Evolutionary conservation across 768 basidiomycete species (phyloP).

Genomic region (Megacollybia marginata): DNA sequence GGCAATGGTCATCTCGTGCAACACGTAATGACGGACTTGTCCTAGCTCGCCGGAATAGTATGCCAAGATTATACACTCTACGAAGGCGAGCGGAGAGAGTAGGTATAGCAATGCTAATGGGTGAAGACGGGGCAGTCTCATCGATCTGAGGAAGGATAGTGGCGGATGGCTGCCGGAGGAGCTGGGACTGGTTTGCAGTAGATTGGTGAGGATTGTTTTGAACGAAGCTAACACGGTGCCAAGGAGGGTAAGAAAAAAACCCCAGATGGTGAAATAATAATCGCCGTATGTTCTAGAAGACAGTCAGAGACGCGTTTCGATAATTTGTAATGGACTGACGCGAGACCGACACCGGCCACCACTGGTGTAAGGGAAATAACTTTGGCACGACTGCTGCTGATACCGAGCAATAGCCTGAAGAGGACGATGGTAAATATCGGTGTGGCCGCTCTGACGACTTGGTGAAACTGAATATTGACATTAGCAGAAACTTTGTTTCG

Average conservation of each 20-base stretch:
- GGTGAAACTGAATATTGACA: conserved; percentile 67
- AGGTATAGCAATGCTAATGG: conserved; percentile 85
- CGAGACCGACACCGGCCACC: conserved; percentile 83
- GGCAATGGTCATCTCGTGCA: conserved; percentile 26
- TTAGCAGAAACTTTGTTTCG: background rate
- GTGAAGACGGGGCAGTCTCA: conserved; percentile 36
- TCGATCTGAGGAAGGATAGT: conserved; percentile 9
- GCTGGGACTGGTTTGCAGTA: conserved; percentile 38
- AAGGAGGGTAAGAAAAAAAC: conserved; percentile 80
- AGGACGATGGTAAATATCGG: conserved; percentile 88
- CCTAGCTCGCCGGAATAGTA: conserved; percentile 76
- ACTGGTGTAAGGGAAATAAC: conserved; percentile 76
- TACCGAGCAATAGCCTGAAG: conserved; percentile 59
- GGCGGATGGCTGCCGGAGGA: conserved; percentile 7
- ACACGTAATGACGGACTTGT: conserved; percentile 42
- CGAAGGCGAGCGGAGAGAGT: conserved; percentile 88
- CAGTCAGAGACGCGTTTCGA: background rate
- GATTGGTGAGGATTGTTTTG: conserved; percentile 88
- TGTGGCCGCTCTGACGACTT: conserved; percentile 89
- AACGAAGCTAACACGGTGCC: conserved; percentile 90
- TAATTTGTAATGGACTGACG: conserved; percentile 41
- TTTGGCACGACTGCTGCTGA: conserved; percentile 52
- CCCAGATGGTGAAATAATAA: conserved; percentile 83
- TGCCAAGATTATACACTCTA: conserved; percentile 77
- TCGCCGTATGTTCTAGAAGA: conserved; percentile 81